A percentile compares a stretch with the other conserved stretches of the same genome.
These are phyloP conservation scores for Tephrocybe sp. DNA, from an alignment of 768 basidiomycete genomes.

Conservation along the genomic window DNA sequence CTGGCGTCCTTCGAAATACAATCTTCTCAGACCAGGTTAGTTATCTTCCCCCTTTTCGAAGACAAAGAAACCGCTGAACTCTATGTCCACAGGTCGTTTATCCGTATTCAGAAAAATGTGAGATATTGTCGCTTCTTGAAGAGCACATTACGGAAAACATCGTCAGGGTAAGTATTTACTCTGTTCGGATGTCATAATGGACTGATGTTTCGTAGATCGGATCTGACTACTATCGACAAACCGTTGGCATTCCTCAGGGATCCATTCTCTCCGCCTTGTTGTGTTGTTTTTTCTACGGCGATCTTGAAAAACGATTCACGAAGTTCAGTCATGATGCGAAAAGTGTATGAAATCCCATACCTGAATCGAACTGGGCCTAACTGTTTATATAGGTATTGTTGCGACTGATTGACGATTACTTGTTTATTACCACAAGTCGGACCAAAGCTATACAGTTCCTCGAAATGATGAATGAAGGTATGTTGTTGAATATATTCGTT, in stretches of 20 bases:
- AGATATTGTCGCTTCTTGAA: conserved; percentile 72
- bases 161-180: conserved; percentile 65
- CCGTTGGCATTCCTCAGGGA: conserved; percentile 96
- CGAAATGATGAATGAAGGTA: conserved; percentile 73
- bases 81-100: conserved; percentile 39
- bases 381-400: conserved; percentile 58
- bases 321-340: conserved; percentile 54
- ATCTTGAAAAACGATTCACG: conserved; percentile 68
- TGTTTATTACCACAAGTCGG: conserved; percentile 75
- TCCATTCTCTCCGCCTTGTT: conserved; percentile 93
- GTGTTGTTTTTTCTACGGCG: conserved; percentile 94
- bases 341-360: conserved; percentile 50
- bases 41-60: neutral
- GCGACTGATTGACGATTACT: conserved; percentile 92
- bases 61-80: neutral
- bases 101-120: conserved; percentile 48
- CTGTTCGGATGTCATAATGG: neutral
- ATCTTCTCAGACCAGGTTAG: conserved; percentile 85
- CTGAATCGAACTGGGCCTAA: neutral
- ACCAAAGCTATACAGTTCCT: conserved; percentile 68
- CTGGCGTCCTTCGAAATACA: conserved; percentile 64
- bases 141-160: conserved; percentile 93
- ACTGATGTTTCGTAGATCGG: conserved; percentile 61
- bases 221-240: conserved; percentile 77
- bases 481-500: neutral